A percentile compares a stretch with the other conserved stretches of the same genome.
phyloP scores from a whole-genome alignment of 2,329 filamentous ascomycete genomes.

The Stagonosporopsis vannaccii region DNA sequence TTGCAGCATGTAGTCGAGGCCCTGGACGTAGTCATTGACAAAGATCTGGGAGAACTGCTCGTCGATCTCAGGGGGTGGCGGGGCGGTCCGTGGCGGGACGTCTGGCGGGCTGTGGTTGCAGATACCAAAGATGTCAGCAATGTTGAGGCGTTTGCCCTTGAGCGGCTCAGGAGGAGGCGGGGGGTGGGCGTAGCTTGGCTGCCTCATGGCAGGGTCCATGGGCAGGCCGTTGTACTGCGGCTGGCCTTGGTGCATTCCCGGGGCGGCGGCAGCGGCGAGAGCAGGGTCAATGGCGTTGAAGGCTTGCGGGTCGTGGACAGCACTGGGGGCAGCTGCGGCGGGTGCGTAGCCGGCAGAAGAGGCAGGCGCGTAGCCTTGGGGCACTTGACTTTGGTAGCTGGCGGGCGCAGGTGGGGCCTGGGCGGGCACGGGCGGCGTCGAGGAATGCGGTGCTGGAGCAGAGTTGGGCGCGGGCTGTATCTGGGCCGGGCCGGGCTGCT shows the following conservation, averaged over 20 bases:
- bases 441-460: slow-evolving; percentile 44
- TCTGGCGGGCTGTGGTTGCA: slow-evolving; percentile 47
- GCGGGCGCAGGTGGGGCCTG: slow-evolving; percentile 43
- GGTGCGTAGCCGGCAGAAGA: slow-evolving; percentile 53
- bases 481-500: slow-evolving; percentile 71
- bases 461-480: slow-evolving; percentile 73
- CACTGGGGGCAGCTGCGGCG: slow-evolving; percentile 42
- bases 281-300: slow-evolving; percentile 71
- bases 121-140: slow-evolving; percentile 46
- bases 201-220: slow-evolving; percentile 44
- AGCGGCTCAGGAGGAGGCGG: slow-evolving; percentile 28
- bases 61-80: slow-evolving; percentile 40
- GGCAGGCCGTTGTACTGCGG: slow-evolving; percentile 42
- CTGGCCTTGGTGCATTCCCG: slow-evolving; percentile 39
- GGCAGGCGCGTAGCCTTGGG: slow-evolving; percentile 54
- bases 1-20: slow-evolving; percentile 60
- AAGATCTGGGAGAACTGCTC: slow-evolving; percentile 45
- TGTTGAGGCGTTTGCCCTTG: slow-evolving; percentile 47
- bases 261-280: slow-evolving; percentile 58
- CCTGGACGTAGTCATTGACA: slow-evolving; percentile 45
- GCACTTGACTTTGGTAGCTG: slow-evolving; percentile 49
- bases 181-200: slow-evolving; percentile 23
- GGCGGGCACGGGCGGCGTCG: slow-evolving; percentile 37
- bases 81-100: slow-evolving; percentile 38
- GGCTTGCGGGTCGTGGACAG: slow-evolving; percentile 57